A percentile compares a stretch with the other conserved stretches of the same genome.
These are phyloP conservation scores for Ophiostoma australiae DNA, from an alignment of 2,329 filamentous ascomycete genomes.

Conservation along the genomic window DNA sequence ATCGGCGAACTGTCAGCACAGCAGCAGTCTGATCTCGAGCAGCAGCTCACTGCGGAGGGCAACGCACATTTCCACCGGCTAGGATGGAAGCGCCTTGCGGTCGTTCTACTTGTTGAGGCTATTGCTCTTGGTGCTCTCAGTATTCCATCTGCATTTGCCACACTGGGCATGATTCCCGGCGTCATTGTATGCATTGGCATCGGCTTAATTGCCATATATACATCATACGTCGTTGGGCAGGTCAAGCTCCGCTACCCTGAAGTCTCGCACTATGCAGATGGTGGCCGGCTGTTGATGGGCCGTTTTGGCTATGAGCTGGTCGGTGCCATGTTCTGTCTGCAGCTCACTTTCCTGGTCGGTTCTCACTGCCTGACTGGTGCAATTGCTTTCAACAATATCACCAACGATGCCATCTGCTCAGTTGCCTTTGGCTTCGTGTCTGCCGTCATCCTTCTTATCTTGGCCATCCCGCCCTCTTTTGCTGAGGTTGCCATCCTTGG, in stretches of 20 bases:
- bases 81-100: slow-evolving; percentile 10
- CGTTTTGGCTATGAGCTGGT: slow-evolving; percentile 13
- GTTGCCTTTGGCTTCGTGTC: slow-evolving; percentile 10
- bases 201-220: slow-evolving; percentile 14
- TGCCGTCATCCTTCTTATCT: background rate
- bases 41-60: slow-evolving; percentile 11
- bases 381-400: slow-evolving; percentile 15
- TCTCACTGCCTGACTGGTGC: slow-evolving; percentile 14
- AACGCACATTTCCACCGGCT: slow-evolving; percentile 9
- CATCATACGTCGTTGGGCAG: slow-evolving; percentile 13
- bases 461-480: slow-evolving; percentile 14
- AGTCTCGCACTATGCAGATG: slow-evolving; percentile 12
- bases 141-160: slow-evolving; percentile 14
- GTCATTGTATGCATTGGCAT: slow-evolving; percentile 5
- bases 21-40: slow-evolving; percentile 13
- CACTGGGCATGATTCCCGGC: slow-evolving; percentile 13
- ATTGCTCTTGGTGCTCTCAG: slow-evolving; percentile 13
- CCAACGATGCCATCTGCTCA: slow-evolving; percentile 13
- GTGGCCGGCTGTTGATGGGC: slow-evolving; percentile 1
- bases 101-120: slow-evolving; percentile 11
- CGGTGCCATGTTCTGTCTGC: slow-evolving; percentile 11
- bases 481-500: slow-evolving; percentile 12
- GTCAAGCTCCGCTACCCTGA: slow-evolving; percentile 12
- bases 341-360: slow-evolving; percentile 13
- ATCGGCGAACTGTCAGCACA: background rate